These are phyloP conservation scores for Anisodus tanguticus DNA, from an alignment of 257 asterid genomes.

Conservation along the genomic window DNA sequence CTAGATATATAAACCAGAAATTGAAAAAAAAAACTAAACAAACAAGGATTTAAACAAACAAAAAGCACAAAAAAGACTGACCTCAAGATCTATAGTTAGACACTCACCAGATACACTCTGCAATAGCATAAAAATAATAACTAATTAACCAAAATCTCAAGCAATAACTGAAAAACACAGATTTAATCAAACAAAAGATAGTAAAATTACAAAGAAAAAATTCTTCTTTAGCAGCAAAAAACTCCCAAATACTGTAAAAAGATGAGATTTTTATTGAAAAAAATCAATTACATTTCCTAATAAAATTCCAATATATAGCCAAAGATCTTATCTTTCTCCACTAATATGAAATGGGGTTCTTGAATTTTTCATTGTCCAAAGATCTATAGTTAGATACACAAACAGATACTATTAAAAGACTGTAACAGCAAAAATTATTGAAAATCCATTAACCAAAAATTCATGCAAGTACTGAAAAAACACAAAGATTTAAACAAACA, in stretches of 20 bases:
- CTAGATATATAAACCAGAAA: background rate
- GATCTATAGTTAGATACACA: too few species aligned
- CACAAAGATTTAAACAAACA: background rate
- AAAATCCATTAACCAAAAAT: too few species aligned
- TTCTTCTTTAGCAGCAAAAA: background rate
- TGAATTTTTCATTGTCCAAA: background rate
- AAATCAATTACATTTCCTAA: background rate
- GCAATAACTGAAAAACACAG: background rate
- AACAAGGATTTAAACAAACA: background rate
- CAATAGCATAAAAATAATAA: background rate
- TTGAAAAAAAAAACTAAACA: background rate
- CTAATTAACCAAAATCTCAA: background rate
- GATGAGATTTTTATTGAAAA: background rate
- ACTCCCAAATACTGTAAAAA: background rate
- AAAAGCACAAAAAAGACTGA: background rate
- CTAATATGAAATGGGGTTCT: slow-evolving; percentile 13
- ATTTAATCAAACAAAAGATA: slow-evolving; percentile 10
- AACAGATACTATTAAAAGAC: too few species aligned
- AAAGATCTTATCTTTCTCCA: background rate
- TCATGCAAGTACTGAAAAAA: too few species aligned
- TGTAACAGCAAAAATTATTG: too few species aligned
- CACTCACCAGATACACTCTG: background rate
- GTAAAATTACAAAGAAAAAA: background rate
- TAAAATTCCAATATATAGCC: background rate
- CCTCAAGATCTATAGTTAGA: slow-evolving; percentile 15